These are phyloP conservation scores for Erodium moschatum DNA, from an alignment of 441 rosid species.

Conservation along the genomic window DNA sequence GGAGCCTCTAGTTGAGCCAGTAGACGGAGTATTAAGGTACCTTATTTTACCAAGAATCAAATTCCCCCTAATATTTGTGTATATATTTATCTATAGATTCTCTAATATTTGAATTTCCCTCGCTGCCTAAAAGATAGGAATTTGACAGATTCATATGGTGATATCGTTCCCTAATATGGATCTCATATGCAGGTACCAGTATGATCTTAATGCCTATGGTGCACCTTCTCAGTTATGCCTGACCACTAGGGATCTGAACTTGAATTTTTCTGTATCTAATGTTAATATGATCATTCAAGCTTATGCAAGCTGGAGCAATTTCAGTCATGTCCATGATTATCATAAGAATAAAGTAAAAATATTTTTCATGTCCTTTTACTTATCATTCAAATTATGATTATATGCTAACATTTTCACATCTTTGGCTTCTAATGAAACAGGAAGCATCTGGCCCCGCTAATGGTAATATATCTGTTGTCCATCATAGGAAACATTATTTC, in stretches of 20 bases:
- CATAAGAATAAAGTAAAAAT: slow-evolving; percentile 43
- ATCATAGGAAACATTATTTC: slow-evolving; percentile 64
- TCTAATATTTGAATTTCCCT: too few species aligned
- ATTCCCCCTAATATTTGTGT: background rate
- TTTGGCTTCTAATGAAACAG: slow-evolving; percentile 31
- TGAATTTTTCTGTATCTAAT: slow-evolving; percentile 78
- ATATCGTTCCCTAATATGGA: slow-evolving; percentile 15
- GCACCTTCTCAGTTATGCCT: slow-evolving; percentile 82
- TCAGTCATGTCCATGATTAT: slow-evolving; percentile 47
- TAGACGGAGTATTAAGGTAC: slow-evolving; percentile 76
- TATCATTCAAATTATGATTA: background rate
- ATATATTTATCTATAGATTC: too few species aligned
- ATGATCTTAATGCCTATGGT: slow-evolving; percentile 61
- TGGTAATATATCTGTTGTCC: slow-evolving; percentile 52
- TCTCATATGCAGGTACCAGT: slow-evolving; percentile 61
- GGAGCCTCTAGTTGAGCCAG: slow-evolving; percentile 95
- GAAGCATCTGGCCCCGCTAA: slow-evolving; percentile 43
- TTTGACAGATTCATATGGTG: too few species aligned
- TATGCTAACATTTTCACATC: slow-evolving; percentile 7
- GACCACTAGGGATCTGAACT: slow-evolving; percentile 67
- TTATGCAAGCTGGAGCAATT: slow-evolving; percentile 91
- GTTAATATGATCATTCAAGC: slow-evolving; percentile 92
- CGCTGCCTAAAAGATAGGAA: too few species aligned
- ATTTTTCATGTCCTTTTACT: slow-evolving; percentile 12
- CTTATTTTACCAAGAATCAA: slow-evolving; percentile 1